These are phyloP conservation scores for Neohortaea acidophila DNA, from an alignment of 495 filamentous ascomycete genomes.

Conservation along the genomic window DNA sequence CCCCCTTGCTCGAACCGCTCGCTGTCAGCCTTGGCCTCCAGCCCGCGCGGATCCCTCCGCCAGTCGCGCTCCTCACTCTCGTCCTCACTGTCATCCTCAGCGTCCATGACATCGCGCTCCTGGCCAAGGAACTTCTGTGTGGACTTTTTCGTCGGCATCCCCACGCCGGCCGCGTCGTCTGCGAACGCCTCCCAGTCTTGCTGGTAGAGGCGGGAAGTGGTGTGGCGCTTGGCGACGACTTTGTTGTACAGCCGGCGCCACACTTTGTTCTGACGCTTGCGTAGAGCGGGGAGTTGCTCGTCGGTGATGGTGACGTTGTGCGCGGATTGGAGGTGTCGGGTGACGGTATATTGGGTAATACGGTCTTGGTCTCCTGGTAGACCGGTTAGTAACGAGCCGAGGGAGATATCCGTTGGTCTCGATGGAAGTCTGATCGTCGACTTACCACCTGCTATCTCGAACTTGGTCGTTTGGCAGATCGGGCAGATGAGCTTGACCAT, in stretches of 20 bases:
- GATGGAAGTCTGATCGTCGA: too few relatives aligned
- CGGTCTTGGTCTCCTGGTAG: too few relatives aligned
- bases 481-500: not conserved
- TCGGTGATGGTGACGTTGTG: not conserved
- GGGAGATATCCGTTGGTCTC: too few relatives aligned
- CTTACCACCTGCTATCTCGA: too few relatives aligned
- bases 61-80: not conserved
- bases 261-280: not conserved
- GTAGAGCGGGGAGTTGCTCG: not conserved
- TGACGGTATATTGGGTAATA: not conserved
- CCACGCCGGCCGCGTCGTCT: not conserved
- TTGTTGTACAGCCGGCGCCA: not conserved
- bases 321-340: not conserved
- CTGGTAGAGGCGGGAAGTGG: not conserved
- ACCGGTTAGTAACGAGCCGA: too few relatives aligned
- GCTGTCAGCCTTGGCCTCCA: not conserved
- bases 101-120: not conserved
- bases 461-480: not conserved
- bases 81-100: not conserved
- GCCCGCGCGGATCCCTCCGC: not conserved
- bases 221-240: not conserved
- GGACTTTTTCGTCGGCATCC: not conserved
- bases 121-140: not conserved
- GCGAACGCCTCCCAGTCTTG: not conserved
- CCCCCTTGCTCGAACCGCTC: constrained; percentile 1